Percentiles rank a stretch among this genome's conserved stretches.
Conservation (phyloP, 1,284 basidiomycete species). For the Cryptococcus wingfieldii region DNA sequence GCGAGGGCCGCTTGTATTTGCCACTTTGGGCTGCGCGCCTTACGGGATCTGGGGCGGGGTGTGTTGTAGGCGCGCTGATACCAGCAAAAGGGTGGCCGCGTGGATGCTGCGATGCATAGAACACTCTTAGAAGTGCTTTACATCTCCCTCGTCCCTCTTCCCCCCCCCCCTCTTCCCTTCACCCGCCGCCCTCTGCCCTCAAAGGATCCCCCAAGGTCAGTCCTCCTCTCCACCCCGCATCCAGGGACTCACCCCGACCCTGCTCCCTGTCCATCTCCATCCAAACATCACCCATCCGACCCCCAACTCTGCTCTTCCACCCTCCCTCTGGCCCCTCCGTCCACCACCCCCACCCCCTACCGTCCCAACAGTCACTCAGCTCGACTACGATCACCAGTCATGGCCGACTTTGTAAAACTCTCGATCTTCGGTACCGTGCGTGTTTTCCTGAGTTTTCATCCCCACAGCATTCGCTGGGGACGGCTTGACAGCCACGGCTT, state of each 20-base stretch:
- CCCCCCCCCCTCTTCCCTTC: neutral
- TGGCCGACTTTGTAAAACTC: slow-evolving; percentile 83
- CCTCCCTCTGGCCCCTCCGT: neutral
- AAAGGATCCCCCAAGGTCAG: neutral
- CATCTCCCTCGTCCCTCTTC: neutral
- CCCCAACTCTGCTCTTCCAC: neutral
- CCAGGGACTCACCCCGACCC: no score
- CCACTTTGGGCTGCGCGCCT: no score
- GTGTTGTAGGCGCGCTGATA: no score
- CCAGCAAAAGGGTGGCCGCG: no score
- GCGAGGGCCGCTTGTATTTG: no score
- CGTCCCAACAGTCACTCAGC: neutral
- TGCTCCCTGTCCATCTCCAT: no score
- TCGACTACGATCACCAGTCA: slow-evolving; percentile 14
- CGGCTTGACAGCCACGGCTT: no score
- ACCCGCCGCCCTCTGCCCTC: neutral
- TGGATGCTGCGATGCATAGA: no score
- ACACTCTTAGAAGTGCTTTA: no score
- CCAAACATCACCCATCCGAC: neutral
- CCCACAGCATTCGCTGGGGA: no score
- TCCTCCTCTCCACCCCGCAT: neutral
- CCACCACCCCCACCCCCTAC: neutral
- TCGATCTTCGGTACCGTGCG: slow-evolving; percentile 86
- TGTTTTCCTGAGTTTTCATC: slow-evolving; percentile 1
- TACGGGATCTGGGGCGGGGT: no score